Base-by-base conservation (phyloP, 768 basidiomycete species). In the Leucocoprinus sp. region DNA sequence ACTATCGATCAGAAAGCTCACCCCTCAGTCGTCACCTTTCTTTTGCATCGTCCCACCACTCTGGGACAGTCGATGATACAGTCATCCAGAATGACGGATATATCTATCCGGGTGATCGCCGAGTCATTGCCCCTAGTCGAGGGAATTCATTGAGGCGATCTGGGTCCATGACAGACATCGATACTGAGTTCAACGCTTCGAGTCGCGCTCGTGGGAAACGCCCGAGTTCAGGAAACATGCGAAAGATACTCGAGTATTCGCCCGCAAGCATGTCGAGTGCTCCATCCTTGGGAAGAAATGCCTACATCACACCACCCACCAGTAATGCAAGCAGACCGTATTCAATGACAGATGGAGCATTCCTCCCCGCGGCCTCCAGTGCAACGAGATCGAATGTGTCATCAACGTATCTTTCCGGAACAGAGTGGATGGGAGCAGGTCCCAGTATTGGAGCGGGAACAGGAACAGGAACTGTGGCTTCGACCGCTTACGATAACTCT, bases 201-300 rank as follows among this genome's bases (percentile, higher is more conserved):
- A 69, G 18, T 64, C 79, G 57, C 62, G 74, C 54, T 26, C 74
- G 47, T 55, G 72, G 52, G 55, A 72, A 49, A 52, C 65, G 44
- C 49, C 71, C 46, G 53, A 73, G 62, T 29, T 55, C 56, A 15
- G 58, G 68, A 12, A 64, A 69, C 42, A 41, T 53, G 4, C 60
- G 68, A 6, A 45, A 56, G 6, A 57, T 70, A 3, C 66, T 75
- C 6, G 75, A 72, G 28, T 76, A 74, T 0, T 78, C 80, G 5
- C 82, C 84, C 0, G 82, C 84, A n/a, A 84, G 83, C 0, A 68
- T 83, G 1, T 83, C 82, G 0, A 84, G 82, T 54, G 82, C 80
- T 1, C 72, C 80, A 54, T 80, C 64, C 6, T 53, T 72, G 0
- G 68, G 71, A 1, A 60, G 61, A 36, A 57, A 66, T 37, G 57